Base-by-base conservation (phyloP, 2,329 filamentous ascomycete genomes). In the Xylariaceae sp. region DNA sequence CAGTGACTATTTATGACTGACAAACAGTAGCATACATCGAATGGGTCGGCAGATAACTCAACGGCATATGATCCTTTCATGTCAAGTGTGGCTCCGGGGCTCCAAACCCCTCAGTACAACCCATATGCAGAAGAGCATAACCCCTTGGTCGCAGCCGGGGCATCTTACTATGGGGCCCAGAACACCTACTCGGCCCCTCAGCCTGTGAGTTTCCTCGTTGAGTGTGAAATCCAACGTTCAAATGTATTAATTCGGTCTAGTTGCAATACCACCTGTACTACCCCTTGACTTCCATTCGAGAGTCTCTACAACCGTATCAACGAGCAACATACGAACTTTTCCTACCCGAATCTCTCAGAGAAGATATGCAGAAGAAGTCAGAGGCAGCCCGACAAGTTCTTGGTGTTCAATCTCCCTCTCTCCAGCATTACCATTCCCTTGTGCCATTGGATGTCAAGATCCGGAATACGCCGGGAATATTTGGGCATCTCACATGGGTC, bases 231-330 rank as follows among this genome's bases (percentile, higher is more conserved):
- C 10, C 6, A 13, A 17, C 18, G 35, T 51, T 4, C n/a, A 44
- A 48, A 11, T 47, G 53, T 52, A n/a, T 23, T 44, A 48, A 51
- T 17, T 39, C 6, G 30, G 37, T 59, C 69, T 57, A 88, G 85
- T 82, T 92, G 4, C 89, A 93, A 77, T 96, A 97, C 72, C 94
- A 99, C 73, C 82, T 96, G 10, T 99, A 99, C 73, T 90, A 91
- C 37, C 92, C 92, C 0, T 83, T 92, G 58, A 91, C 4, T 87
- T 90, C n/a, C 84, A 92, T 71, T 52, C 66, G 69, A 61, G 89
- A 93, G 63, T 91, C 91, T 64, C 80, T 96, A 35, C 80, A 89
- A 65, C 86, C 88, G 2, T 96, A 96, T 70, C 93, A 99, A 72
- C 86, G 90, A 60, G 87, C 88, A 59, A 86, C 90, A 1, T 90